Base-by-base conservation (phyloP, 495 filamentous ascomycete species). In the Aspergillus biplanus region DNA sequence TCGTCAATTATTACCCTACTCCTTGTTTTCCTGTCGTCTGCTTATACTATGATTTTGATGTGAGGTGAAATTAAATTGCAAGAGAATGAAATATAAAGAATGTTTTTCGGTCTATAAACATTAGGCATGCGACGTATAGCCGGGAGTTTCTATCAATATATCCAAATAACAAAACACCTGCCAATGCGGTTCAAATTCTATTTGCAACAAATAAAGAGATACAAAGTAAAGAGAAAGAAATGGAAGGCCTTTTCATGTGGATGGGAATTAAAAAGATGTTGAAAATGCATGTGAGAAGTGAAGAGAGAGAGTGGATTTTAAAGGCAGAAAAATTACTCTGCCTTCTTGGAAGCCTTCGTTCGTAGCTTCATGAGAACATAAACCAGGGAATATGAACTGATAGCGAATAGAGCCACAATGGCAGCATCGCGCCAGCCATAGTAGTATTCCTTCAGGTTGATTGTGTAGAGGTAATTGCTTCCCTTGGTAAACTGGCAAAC, bases 401-500 rank as follows among this genome's bases (percentile, higher is more conserved):
- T 52, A 7, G 68, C 76, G 64, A 83, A 84, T 16, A 83, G 62
- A 4, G 74, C 79, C 13, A 80, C 72, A 32, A 84, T 79, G 2
- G 44, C 82, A 7, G 72, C 65, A 59, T 80, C 76, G 5, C 78
- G 70, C 78, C 78, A 81, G 6, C 77, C 77, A 53, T 79, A 72
- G 61, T 78, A 78, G 59, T 81, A 81, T 16, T 77, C 67, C 39
- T 69, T 71, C 46, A 81, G 56, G 61, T 80, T 81, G 42, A 81
- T 55, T 1, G 54, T 67, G 27, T 69, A 57, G 4, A 81, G 68
- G 34, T 80, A 81, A 58, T 81, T 76, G 44, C 69, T 73, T 6
- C 78, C 78, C 4, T 53, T 31, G 13, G 62, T 60, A 62, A 77
- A 81, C 58, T 81, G 63, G 74, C 90, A 93, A 67, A 84, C 90